Evolutionary conservation across 2,329 filamentous ascomycete species (phyloP).

Genomic region (Fusarium guadeloupense): DNA sequence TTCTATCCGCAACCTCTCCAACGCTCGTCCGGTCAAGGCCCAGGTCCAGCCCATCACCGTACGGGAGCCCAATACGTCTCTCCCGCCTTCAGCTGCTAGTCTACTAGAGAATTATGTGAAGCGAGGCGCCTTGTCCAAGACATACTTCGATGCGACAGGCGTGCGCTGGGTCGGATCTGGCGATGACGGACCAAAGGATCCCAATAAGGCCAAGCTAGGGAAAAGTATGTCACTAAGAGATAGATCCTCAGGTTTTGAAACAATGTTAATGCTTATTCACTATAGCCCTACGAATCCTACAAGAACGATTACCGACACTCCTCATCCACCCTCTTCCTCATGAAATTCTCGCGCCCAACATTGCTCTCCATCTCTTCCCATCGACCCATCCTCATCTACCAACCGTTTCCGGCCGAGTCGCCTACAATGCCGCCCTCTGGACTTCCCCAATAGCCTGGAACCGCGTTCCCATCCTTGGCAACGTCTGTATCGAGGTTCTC

Average conservation of each 20-base stretch:
- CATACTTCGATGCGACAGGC: constrained; percentile 48
- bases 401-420: constrained; percentile 87
- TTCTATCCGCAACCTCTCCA: constrained; percentile 43
- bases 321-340: constrained; percentile 74
- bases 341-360: constrained; percentile 79
- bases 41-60: constrained; percentile 40
- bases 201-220: constrained; percentile 70
- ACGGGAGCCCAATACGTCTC: constrained; percentile 12
- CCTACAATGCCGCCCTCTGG: constrained; percentile 94
- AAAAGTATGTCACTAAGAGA: constrained; percentile 59
- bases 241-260: not conserved
- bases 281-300: constrained; percentile 70
- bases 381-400: constrained; percentile 88
- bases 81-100: constrained; percentile 7
- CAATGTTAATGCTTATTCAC: not conserved
- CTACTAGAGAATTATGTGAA: constrained; percentile 12
- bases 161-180: constrained; percentile 41
- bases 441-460: constrained; percentile 97
- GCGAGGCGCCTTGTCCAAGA: constrained; percentile 34
- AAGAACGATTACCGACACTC: constrained; percentile 72
- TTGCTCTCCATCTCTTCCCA: constrained; percentile 75
- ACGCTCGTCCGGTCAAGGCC: constrained; percentile 46
- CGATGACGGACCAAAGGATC: constrained; percentile 55
- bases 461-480: constrained; percentile 87
- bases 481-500: constrained; percentile 86